Evolutionary conservation across 352 stramenopile species (phyloP).

Genomic region (Blastocystis hominis): DNA sequence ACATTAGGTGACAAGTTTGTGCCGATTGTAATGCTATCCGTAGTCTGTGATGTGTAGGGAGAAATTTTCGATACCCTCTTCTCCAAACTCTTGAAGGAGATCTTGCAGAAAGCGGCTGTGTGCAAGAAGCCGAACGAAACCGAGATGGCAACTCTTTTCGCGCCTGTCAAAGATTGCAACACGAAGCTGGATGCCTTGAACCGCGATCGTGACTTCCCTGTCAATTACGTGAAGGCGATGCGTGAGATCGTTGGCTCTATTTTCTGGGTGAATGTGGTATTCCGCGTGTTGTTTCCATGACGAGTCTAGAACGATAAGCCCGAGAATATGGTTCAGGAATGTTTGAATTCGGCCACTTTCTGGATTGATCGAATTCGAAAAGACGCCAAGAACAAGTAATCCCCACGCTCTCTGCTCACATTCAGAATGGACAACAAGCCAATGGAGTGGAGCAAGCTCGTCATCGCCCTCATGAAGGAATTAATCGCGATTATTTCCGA

Average conservation of each 20-base stretch:
- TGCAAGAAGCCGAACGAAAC: conserved; percentile 3
- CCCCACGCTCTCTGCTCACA: background rate
- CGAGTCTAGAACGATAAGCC: background rate
- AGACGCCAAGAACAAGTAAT: conserved; percentile 11
- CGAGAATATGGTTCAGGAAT: background rate
- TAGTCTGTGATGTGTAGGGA: background rate
- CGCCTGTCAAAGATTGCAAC: conserved; percentile 1
- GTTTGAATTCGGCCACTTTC: conserved; percentile 15
- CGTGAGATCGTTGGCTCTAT: background rate
- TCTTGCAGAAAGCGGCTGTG: background rate
- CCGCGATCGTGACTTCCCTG: background rate
- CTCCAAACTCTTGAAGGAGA: conserved; percentile 1
- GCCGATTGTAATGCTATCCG: background rate
- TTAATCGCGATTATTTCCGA: background rate
- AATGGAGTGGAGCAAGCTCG: background rate
- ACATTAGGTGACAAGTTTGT: background rate
- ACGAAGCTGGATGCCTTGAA: conserved; percentile 5
- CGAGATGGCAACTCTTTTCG: background rate
- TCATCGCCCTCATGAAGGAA: conserved; percentile 20
- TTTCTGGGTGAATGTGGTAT: conserved; percentile 24
- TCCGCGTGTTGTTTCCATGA: background rate
- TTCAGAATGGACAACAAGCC: background rate
- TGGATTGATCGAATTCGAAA: conserved; percentile 34
- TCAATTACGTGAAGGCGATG: conserved; percentile 39
- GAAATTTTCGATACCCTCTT: conserved; percentile 33